Percentiles rank a stretch among this genome's conserved stretches.
Conservation (phyloP, 768 basidiomycete genomes). For the Russula foetens region DNA sequence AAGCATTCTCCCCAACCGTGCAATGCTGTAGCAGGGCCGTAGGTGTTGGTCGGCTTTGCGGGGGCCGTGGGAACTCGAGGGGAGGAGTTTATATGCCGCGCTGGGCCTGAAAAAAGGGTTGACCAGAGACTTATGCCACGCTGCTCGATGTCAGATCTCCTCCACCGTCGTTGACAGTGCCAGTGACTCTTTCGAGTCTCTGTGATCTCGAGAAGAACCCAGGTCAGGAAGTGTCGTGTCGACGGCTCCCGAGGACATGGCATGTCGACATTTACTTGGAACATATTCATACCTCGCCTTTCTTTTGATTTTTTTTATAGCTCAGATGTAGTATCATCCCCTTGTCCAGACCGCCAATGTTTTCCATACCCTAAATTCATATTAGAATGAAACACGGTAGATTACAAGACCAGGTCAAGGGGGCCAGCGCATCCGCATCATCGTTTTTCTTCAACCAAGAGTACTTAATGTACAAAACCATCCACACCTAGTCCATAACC, state of each 20-base stretch:
- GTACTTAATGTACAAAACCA: conserved; percentile 23
- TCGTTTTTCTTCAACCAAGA: background rate
- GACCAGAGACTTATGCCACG: conserved; percentile 52
- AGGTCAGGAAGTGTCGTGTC: conserved; percentile 63
- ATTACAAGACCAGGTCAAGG: too few species aligned
- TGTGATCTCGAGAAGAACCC: conserved; percentile 47
- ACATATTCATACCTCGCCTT: conserved; percentile 28
- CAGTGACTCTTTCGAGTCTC: conserved; percentile 48
- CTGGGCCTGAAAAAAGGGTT: conserved; percentile 12
- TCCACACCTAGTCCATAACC: background rate
- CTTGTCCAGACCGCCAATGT: background rate
- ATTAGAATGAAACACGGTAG: background rate
- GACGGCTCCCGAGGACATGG: conserved; percentile 43
- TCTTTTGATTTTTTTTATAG: background rate
- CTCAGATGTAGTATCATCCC: background rate
- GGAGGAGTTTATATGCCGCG: conserved; percentile 20
- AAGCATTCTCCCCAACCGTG: background rate
- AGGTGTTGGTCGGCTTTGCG: background rate
- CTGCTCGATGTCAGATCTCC: conserved; percentile 44
- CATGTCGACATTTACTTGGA: conserved; percentile 55
- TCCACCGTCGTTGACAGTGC: conserved; percentile 56
- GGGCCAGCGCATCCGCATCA: too few species aligned
- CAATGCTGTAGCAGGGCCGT: too few species aligned
- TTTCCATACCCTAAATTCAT: background rate
- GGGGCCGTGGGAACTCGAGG: conserved; percentile 34